These are phyloP conservation scores for Bruguiera sexangula DNA, from an alignment of 345 rosid species.

Conservation along the genomic window DNA sequence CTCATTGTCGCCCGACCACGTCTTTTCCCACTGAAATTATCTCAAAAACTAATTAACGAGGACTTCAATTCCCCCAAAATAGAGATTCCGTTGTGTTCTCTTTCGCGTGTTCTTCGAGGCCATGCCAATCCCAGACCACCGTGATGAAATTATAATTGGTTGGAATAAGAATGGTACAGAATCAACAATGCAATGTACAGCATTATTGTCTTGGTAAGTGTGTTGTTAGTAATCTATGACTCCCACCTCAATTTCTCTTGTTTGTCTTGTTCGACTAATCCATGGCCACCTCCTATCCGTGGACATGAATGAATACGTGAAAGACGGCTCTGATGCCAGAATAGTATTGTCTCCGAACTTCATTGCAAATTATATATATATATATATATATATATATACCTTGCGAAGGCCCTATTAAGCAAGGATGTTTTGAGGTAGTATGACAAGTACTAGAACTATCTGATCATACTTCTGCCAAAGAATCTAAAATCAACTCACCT, in stretches of 20 bases:
- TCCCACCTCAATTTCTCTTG: constrained; percentile 5
- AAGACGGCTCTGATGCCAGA: constrained; percentile 85
- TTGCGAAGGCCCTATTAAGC: too few species aligned
- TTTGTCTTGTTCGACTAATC: neutral
- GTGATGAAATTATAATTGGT: neutral
- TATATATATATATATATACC: too few species aligned
- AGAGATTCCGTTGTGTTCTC: neutral
- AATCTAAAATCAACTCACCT: too few species aligned
- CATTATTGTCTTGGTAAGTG: neutral
- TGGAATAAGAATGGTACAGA: constrained; percentile 7
- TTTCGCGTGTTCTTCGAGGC: neutral
- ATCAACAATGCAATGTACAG: too few species aligned
- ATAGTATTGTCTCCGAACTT: constrained; percentile 12
- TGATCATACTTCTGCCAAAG: too few species aligned
- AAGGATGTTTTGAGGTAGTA: too few species aligned
- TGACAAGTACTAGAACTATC: too few species aligned
- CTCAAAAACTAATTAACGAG: neutral
- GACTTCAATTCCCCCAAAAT: neutral
- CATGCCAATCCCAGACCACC: neutral
- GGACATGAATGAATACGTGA: neutral
- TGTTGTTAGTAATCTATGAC: neutral
- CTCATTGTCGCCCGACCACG: neutral
- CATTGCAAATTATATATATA: too few species aligned
- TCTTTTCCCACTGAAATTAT: neutral
- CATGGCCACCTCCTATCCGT: too few species aligned